Base-by-base conservation (phyloP, 176 grass and related monocot species). In the Urochloa ruziziensis region DNA sequence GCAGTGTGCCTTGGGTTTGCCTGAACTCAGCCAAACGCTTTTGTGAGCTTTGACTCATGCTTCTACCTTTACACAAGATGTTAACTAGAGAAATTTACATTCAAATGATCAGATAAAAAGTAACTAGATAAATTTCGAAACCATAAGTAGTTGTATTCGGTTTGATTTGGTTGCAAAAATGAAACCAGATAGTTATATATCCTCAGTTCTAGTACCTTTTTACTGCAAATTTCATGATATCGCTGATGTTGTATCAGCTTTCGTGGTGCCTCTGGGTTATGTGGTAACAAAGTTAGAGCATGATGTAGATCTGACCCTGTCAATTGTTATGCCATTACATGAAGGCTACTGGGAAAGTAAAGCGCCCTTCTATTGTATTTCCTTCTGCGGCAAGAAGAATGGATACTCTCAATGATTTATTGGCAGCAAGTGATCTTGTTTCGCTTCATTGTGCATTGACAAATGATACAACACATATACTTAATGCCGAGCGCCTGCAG, bases 401-500 rank as follows among this genome's bases (percentile, higher is more conserved):
- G 96, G 96, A 98, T 64, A 98, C 93, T 51, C 88, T 98, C 58
- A 95, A 92, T 70, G 96, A 98, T 92, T 88, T 98, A 73, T 82
- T 98, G 74, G 89, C 96, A 61, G 96, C 93, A 61, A 98, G 93
- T 35, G 93, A 95, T 82, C 91, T 98, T 72, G 87, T 98, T 82
- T 98, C 93, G 60, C 91, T 95, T 73, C 96, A 98, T 86, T 98
- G 93, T 68, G 70, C 72, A 0, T 74, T 98, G 75, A 88, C 96
- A 74, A 93, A 93, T 83, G 91, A 95, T 81, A 94, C 93, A 14
- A 85, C 92, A 57, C 91, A 94, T 64, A 90, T 95, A 87, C 77
- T 95, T 79, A 89, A 91, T 89, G 93, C 91, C 0, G 91, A 94
- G 80, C 85, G 91, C 56, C 83, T 98, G 62, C 87, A 95, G 58